Base-by-base conservation (phyloP, 2,329 filamentous ascomycete species). In the Hypomyces perniciosus region DNA sequence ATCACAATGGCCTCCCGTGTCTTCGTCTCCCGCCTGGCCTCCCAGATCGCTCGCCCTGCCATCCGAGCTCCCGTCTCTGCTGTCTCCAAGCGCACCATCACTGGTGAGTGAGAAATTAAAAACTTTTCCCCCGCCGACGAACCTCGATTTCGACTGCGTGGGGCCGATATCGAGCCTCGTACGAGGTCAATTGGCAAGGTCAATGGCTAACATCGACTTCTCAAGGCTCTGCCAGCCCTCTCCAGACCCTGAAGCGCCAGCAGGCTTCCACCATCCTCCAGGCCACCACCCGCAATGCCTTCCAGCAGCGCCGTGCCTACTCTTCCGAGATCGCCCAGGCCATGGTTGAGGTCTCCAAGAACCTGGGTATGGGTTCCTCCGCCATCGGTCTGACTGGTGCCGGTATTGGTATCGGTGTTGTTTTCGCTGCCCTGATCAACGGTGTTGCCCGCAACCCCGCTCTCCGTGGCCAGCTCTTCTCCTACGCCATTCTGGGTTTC, bases 381-480 rank as follows among this genome's bases (percentile, higher is more conserved):
- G 89, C 89, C 79, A 90, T 95, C 71, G 89, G 89, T 86, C 86
- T 95, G 69, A 88, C 86, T 71, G 86, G 86, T 86, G 86, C 88
- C 71, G 87, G 88, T 90, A 89, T 93, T 75, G 89, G 89, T 88
- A 95, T 93, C 77, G 89, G 89, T 81, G 84, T 92, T 71, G 89
- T 95, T 72, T 95, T 95, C 84, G 88, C 86, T 71, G 85, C 88
- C 68, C 88, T 95, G 72, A 81, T 95, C 71, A 85, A 88, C 76
- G 84, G 84, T 78, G 88, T 93, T 73, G 88, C 89, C 80, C 88
- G 89, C 80, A 95, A 95, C 88, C 89, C 89, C 70, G 87, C 86
- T 71, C 88, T 95, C 79, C 86, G 88, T 79, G 89, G 88, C 73
- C 90, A 95, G 84, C 88, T 95, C 70, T 95, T 93, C 87, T 88